These are phyloP conservation scores for Baeospora myosura DNA, from an alignment of 1,284 basidiomycete genomes.

Conservation along the genomic window DNA sequence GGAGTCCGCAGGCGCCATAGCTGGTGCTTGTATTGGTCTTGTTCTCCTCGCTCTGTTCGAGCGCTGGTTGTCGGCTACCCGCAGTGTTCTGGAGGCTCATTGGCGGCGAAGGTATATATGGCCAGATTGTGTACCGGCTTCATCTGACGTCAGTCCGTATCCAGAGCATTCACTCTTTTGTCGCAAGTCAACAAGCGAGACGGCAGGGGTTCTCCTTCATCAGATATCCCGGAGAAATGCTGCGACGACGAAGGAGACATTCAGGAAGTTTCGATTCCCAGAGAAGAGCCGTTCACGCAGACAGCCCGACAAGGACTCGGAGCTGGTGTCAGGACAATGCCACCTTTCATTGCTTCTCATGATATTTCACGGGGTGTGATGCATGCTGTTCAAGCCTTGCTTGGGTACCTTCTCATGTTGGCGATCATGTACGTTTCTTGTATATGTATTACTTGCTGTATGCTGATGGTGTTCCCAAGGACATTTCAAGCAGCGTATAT, in stretches of 20 bases:
- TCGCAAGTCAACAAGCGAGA: slow-evolving; percentile 11
- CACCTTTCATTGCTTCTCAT: slow-evolving; percentile 53
- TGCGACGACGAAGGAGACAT: slow-evolving; percentile 1
- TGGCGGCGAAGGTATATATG: slow-evolving; percentile 52
- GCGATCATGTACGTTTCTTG: slow-evolving; percentile 54
- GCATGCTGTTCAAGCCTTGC: slow-evolving; percentile 47
- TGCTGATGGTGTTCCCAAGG: slow-evolving; percentile 32
- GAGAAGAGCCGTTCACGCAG: not conserved
- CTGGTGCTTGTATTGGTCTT: slow-evolving; percentile 68
- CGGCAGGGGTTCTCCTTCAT: slow-evolving; percentile 8
- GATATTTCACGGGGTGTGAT: slow-evolving; percentile 59
- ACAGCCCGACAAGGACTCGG: slow-evolving; percentile 4
- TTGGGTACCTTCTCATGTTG: slow-evolving; percentile 62
- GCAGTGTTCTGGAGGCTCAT: slow-evolving; percentile 40
- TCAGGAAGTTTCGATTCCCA: not conserved
- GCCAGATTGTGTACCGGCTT: not conserved
- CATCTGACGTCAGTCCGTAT: too few species aligned
- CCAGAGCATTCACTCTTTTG: too few species aligned
- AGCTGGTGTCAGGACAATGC: slow-evolving; percentile 26
- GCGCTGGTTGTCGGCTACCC: slow-evolving; percentile 53
- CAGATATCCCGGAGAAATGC: slow-evolving; percentile 6
- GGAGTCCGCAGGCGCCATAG: slow-evolving; percentile 55
- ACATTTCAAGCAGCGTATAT: slow-evolving; percentile 67
- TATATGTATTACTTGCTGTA: not conserved
- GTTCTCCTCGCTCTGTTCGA: slow-evolving; percentile 62